These are phyloP conservation scores for Aspergillus tanneri DNA, from an alignment of 2,329 filamentous ascomycete species.

Conservation along the genomic window DNA sequence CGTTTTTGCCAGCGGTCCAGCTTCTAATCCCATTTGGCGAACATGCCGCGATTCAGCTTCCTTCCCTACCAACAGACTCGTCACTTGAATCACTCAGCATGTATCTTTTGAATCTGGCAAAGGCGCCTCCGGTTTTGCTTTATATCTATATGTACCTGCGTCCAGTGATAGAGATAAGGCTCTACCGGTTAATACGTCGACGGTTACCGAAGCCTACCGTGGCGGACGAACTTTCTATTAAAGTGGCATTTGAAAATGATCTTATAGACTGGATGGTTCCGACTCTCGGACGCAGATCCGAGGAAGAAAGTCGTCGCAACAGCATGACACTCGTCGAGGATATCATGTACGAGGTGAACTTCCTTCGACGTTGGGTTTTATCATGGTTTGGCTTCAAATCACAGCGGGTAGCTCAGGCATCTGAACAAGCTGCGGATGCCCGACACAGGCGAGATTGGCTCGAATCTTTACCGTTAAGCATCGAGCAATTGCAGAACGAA, in stretches of 20 bases:
- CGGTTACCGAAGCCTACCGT: slow-evolving; percentile 42
- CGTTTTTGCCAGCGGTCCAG: slow-evolving; percentile 30
- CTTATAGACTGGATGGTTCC: slow-evolving; percentile 46
- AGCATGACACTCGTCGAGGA: slow-evolving; percentile 39
- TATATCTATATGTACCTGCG: slow-evolving; percentile 40
- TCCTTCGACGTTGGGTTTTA: slow-evolving; percentile 34
- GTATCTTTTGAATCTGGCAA: slow-evolving; percentile 30
- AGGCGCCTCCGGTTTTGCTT: slow-evolving; percentile 37
- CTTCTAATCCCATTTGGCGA: slow-evolving; percentile 40
- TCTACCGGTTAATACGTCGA: slow-evolving; percentile 43
- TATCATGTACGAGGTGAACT: slow-evolving; percentile 36
- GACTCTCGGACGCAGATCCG: slow-evolving; percentile 39
- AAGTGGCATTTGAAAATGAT: slow-evolving; percentile 45
- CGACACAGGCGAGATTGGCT: slow-evolving; percentile 25
- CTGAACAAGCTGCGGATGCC: slow-evolving; percentile 17
- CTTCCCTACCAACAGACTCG: slow-evolving; percentile 27
- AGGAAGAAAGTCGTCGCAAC: slow-evolving; percentile 40
- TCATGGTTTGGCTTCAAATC: slow-evolving; percentile 30
- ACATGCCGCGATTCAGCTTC: slow-evolving; percentile 36
- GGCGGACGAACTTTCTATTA: slow-evolving; percentile 43
- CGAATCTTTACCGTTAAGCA: slow-evolving; percentile 30
- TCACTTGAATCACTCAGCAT: slow-evolving; percentile 29
- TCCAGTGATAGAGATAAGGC: slow-evolving; percentile 39
- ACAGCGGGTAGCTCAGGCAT: slow-evolving; percentile 14
- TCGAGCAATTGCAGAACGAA: slow-evolving; percentile 33